phyloP scores from a whole-genome alignment of 225 moss, liverwort and hornwort species.

The Anthoceros angustus region DNA sequence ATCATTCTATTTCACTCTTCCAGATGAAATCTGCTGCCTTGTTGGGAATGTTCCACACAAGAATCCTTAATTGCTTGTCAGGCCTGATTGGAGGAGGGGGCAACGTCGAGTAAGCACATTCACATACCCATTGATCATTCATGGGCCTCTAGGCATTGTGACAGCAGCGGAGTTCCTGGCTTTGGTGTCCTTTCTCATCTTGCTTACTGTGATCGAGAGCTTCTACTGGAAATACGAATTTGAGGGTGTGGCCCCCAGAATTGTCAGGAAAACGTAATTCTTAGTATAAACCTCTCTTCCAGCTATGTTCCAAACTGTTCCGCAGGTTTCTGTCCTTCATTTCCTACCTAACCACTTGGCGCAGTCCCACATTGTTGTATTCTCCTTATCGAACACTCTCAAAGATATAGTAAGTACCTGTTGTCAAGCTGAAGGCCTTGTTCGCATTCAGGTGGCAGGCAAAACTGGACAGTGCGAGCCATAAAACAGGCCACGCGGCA shows the following conservation, averaged over 20 bases:
- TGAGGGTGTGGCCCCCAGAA: conserved; percentile 3
- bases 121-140: neutral
- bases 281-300: neutral
- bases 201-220: neutral
- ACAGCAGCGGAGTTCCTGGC: neutral
- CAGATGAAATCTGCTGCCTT: no score
- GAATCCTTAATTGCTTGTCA: neutral
- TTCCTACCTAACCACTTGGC: neutral
- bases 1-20: no score
- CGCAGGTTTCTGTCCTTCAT: neutral
- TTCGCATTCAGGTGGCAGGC: neutral
- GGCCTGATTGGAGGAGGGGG: neutral
- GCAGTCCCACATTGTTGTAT: neutral
- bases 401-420: neutral
- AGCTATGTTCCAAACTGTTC: neutral
- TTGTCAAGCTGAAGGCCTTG: neutral
- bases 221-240: conserved; percentile 4
- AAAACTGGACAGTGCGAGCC: neutral
- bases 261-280: conserved; percentile 3
- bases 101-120: neutral
- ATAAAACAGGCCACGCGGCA: neutral
- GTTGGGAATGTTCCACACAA: neutral
- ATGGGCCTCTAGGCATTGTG: neutral
- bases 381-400: neutral
- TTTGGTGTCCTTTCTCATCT: neutral